Conservation (phyloP, 495 filamentous ascomycete species). For the Gamarada debralockiae region DNA sequence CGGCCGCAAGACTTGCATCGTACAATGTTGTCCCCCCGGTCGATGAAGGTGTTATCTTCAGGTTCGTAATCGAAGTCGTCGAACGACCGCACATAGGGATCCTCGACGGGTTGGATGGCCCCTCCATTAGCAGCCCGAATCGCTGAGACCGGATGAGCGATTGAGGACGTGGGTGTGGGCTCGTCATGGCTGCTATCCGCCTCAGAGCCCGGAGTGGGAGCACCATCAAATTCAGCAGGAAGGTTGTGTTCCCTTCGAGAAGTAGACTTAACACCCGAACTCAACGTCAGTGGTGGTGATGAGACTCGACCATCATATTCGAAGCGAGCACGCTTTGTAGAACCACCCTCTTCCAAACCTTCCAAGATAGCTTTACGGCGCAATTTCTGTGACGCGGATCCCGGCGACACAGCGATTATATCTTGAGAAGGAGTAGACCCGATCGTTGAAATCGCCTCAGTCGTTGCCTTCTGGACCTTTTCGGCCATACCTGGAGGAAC, state of each 20-base stretch:
- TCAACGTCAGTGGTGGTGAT: conserved; percentile 1
- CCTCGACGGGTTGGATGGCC: too few relatives aligned
- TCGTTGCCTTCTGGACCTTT: too few relatives aligned
- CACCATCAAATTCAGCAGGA: too few relatives aligned
- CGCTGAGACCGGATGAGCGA: neutral
- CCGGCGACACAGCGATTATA: conserved; percentile 9
- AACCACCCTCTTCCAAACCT: neutral
- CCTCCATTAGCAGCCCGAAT: neutral
- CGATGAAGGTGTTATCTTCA: conserved; percentile 2
- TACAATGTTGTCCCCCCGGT: conserved; percentile 6
- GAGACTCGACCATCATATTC: neutral
- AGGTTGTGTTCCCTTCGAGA: too few relatives aligned
- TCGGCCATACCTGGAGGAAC: neutral
- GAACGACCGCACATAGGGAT: too few relatives aligned
- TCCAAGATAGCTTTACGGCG: conserved; percentile 18
- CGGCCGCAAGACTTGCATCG: conserved; percentile 16
- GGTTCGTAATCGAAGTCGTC: neutral
- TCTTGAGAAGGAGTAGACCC: neutral
- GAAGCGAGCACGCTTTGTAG: conserved; percentile 15
- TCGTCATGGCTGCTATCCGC: neutral
- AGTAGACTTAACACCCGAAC: neutral
- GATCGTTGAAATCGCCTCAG: too few relatives aligned
- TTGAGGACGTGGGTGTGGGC: neutral
- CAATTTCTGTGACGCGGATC: conserved; percentile 18
- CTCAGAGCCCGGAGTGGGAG: too few relatives aligned